Evolutionary conservation across 2,329 filamentous ascomycete species (phyloP).

Genomic region (Ophiostoma novo-ulmi): DNA sequence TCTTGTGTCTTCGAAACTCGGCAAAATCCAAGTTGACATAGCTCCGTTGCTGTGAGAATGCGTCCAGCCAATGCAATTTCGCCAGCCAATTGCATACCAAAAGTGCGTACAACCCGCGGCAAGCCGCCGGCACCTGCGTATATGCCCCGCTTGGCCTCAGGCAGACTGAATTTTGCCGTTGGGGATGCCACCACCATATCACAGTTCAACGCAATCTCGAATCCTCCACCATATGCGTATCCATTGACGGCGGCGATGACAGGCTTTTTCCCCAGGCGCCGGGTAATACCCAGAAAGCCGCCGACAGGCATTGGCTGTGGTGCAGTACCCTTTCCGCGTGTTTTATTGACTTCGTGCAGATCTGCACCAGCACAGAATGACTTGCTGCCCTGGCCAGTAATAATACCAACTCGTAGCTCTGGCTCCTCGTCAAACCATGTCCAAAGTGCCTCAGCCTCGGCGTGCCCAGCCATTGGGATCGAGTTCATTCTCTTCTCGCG

Average conservation of each 20-base stretch:
- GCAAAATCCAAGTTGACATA: constrained; percentile 61
- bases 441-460: constrained; percentile 46
- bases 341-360: constrained; percentile 43
- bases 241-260: constrained; percentile 61
- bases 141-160: constrained; percentile 66
- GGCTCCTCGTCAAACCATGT: constrained; percentile 51
- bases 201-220: constrained; percentile 56
- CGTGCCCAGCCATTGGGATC: constrained; percentile 40
- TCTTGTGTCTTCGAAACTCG: constrained; percentile 47
- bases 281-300: constrained; percentile 39
- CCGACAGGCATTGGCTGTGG: constrained; percentile 23
- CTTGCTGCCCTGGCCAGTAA: constrained; percentile 49
- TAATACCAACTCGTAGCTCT: constrained; percentile 43
- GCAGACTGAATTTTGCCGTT: constrained; percentile 51
- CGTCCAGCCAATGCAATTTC: constrained; percentile 66
- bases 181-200: constrained; percentile 55
- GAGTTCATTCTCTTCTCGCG: constrained; percentile 46
- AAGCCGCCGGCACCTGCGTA: constrained; percentile 66
- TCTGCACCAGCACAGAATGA: constrained; percentile 52
- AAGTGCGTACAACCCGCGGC: constrained; percentile 58
- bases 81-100: constrained; percentile 64
- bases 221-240: constrained; percentile 55
- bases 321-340: constrained; percentile 28
- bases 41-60: constrained; percentile 53
- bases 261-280: constrained; percentile 54